Conservation (phyloP, 2,329 filamentous ascomycete genomes). For the Hypoxylon sp. region DNA sequence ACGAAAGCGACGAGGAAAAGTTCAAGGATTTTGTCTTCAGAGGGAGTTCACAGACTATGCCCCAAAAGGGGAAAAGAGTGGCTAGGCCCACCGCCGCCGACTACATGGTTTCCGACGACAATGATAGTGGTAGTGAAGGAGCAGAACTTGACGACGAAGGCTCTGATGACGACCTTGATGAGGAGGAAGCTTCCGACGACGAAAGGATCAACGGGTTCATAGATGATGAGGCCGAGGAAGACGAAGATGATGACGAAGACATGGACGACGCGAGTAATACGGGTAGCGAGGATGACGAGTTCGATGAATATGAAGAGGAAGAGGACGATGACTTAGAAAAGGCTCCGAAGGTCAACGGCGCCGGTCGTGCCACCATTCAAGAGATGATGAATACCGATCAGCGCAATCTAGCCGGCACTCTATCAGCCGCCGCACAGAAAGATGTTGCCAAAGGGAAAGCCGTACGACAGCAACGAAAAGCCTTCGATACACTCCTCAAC, state of each 20-base stretch:
- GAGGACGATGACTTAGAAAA: slow-evolving; percentile 54
- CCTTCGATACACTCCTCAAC: slow-evolving; percentile 91
- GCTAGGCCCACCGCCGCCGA: slow-evolving; percentile 68
- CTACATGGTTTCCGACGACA: slow-evolving; percentile 66
- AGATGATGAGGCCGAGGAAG: slow-evolving; percentile 51
- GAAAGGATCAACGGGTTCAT: slow-evolving; percentile 37
- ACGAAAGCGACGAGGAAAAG: slow-evolving; percentile 85
- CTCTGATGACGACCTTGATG: slow-evolving; percentile 54
- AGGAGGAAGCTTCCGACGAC: slow-evolving; percentile 43
- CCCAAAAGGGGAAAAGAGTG: slow-evolving; percentile 52
- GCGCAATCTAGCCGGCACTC: slow-evolving; percentile 73
- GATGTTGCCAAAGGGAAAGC: slow-evolving; percentile 89
- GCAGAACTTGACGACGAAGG: slow-evolving; percentile 58
- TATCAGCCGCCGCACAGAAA: slow-evolving; percentile 75
- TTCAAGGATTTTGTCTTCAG: slow-evolving; percentile 81
- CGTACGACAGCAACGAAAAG: slow-evolving; percentile 86
- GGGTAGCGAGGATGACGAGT: slow-evolving; percentile 53
- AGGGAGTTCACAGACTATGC: slow-evolving; percentile 68
- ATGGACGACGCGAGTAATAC: slow-evolving; percentile 50
- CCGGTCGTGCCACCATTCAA: slow-evolving; percentile 70
- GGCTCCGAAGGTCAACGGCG: slow-evolving; percentile 51
- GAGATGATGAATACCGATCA: slow-evolving; percentile 78
- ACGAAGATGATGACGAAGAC: slow-evolving; percentile 56
- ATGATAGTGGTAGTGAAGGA: slow-evolving; percentile 57
- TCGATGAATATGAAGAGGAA: slow-evolving; percentile 55